Evolutionary conservation across 768 basidiomycete genomes (phyloP), one percentile per base, ranked within the genome.

Genomic region (Tubosaeta sp.): DNA sequence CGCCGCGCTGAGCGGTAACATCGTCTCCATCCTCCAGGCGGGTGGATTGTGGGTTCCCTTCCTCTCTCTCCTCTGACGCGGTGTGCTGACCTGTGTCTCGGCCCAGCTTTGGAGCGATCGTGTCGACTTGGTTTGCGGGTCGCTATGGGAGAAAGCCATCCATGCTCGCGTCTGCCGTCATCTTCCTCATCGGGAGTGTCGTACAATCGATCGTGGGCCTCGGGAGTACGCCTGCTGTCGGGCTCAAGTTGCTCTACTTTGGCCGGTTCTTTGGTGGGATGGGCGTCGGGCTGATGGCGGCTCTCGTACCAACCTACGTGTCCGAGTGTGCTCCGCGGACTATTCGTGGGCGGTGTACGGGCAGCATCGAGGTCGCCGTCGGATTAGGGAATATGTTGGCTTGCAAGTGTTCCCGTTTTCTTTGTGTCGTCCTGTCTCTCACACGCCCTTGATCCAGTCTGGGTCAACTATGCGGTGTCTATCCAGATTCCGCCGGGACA

Each of bases 241-340:
- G 64, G 14, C 57, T 72, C n/a, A 43, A 65, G 19, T 71, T 44
- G 58, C 66, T 47, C 73, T 22, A 22, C 22, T 22, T 22, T 22
- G 22, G 22, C 46, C 73, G 78, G 9, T 79, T 79, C 68, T 56
- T 82, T 0, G 68, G 73, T 6, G 82, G 80, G 16, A 62, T 80
- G 32, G 79, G 80, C 3, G 69, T 78, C 6, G 75, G 77, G 26
- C 37, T 72, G 33, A 64, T 71, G 57, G 59, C 66, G 2, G 70
- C 69, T 0, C 43, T 74, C 19, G 68, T 71, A 19, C 73, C 73
- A 1, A 63, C 68, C 0, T 74, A 74, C 27, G 65, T 74, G 3
- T 67, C 72, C 3, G 72, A 74, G 60, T 72, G 65, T 49, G 66
- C 68, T 4, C 74, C 74, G 9, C 62, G 63, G 48, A 39, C 64